phyloP scores from a whole-genome alignment of 1,284 basidiomycete species.

The Ceratobasidium sp. region DNA sequence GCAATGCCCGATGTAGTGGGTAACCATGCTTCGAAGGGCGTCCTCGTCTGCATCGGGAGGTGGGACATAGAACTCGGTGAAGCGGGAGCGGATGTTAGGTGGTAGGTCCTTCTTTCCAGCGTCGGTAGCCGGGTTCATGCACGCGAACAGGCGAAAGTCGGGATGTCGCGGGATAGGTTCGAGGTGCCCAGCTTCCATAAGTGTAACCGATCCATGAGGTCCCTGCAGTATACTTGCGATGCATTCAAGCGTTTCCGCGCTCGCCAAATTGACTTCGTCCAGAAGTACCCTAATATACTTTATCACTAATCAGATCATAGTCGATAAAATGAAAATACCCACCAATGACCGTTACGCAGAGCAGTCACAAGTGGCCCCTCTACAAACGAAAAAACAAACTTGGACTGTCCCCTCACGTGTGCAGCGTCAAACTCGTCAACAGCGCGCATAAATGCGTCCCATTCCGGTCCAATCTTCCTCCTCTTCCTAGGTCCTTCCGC shows the following conservation, averaged over 20 bases:
- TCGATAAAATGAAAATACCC: conserved; percentile 52
- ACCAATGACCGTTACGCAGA: conserved; percentile 92
- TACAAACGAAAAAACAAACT: conserved; percentile 93
- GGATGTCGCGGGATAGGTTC: conserved; percentile 93
- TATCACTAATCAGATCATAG: not conserved
- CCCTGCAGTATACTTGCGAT: conserved; percentile 88
- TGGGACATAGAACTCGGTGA: conserved; percentile 96
- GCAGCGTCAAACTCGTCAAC: conserved; percentile 88
- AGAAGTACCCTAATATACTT: conserved; percentile 79
- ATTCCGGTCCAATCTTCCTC: conserved; percentile 62
- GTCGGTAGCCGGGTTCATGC: conserved; percentile 99
- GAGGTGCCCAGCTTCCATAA: conserved; percentile 94
- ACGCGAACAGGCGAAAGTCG: conserved; percentile 96
- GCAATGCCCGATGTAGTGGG: conserved; percentile 89
- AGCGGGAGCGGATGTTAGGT: conserved; percentile 88
- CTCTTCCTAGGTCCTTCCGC: conserved; percentile 52
- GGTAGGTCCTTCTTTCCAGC: conserved; percentile 98
- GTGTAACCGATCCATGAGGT: conserved; percentile 88
- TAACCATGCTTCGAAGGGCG: conserved; percentile 88
- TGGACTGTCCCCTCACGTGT: conserved; percentile 85
- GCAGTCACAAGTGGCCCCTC: conserved; percentile 98
- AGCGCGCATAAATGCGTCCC: conserved; percentile 80
- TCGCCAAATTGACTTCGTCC: conserved; percentile 97
- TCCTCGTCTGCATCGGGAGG: conserved; percentile 94
- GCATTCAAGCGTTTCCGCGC: conserved; percentile 94